A percentile compares a stretch with the other conserved stretches of the same genome.
These are phyloP conservation scores for Ustilago vetiveriae DNA, from an alignment of 1,284 basidiomycete genomes.

Conservation along the genomic window DNA sequence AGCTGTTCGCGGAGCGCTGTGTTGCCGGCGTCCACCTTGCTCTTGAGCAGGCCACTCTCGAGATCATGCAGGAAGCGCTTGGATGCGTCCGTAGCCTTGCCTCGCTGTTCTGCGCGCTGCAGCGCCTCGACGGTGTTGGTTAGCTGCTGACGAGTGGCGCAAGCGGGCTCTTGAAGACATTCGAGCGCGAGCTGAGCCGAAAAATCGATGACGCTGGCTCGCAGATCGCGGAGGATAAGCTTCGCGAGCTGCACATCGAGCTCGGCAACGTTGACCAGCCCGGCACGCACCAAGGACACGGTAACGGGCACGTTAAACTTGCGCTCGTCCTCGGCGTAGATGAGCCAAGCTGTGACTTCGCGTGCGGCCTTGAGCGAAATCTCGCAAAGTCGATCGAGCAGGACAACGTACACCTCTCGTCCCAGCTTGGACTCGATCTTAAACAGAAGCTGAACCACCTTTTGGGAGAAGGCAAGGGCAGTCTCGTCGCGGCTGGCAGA, in stretches of 20 bases:
- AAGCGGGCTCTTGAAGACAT: constrained; percentile 79
- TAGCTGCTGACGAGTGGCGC: constrained; percentile 81
- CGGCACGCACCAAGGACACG: constrained; percentile 83
- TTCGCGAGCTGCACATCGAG: constrained; percentile 93
- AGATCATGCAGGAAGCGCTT: constrained; percentile 75
- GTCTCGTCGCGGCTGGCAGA: constrained; percentile 83
- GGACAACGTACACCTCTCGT: constrained; percentile 75
- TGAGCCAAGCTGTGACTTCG: constrained; percentile 95
- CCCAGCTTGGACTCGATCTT: constrained; percentile 58
- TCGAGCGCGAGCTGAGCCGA: constrained; percentile 85
- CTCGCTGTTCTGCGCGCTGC: constrained; percentile 72
- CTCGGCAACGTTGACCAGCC: constrained; percentile 80
- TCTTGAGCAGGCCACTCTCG: constrained; percentile 65
- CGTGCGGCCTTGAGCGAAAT: constrained; percentile 90
- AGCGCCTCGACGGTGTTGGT: constrained; percentile 84
- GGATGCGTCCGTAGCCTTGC: constrained; percentile 82
- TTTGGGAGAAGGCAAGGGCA: constrained; percentile 90
- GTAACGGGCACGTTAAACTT: constrained; percentile 97
- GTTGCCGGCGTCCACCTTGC: constrained; percentile 64
- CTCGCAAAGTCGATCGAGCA: constrained; percentile 89
- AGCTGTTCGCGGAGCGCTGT: constrained; percentile 71
- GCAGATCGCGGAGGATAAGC: constrained; percentile 78
- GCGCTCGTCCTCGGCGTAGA: constrained; percentile 92
- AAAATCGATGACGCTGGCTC: constrained; percentile 82
- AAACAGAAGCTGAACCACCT: constrained; percentile 75